Evolutionary conservation across 2,329 filamentous ascomycete genomes (phyloP), one percentile per base, ranked within the genome.

Genomic region (Stagonosporopsis chrysanthemi): DNA sequence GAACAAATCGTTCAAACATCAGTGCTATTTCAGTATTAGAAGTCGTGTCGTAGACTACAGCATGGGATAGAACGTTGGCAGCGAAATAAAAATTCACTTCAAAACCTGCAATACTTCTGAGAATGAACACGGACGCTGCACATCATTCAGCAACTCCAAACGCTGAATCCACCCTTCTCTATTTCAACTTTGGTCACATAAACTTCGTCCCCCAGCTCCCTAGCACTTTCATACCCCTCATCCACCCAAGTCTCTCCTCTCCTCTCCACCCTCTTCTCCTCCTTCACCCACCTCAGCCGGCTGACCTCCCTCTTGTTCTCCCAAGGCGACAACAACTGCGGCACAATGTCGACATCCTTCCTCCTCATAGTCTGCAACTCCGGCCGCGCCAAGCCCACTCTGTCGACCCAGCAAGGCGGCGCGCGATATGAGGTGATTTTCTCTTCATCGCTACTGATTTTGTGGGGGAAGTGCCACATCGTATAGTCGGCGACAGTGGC

Each of bases 401-500:
- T 29, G 22, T 39, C 24, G 24, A 24, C n/a, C 15, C 11, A 14
- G 26, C 9, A 15, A 4, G 36, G 12, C 17, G 28, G 26, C 5
- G 17, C 38, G 7, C 4, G 11, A 15, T 33, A 23, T 8, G 24
- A 7, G 4, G 17, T 33, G 26, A 41, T 41, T n/a, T 17, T 8
- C 12, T 19, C 17, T 35, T 49, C 28, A 12, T 15, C 19, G 4
- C 14, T n/a, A 1, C 0, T 4, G 26, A 41, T 49, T 3, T n/a
- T 15, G 5, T 2, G 3, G 0, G n/a, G n/a, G 14, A 31, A 41
- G 12, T 47, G 36, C 22, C n/a, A 35, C n/a, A 24, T 39, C 8
- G 26, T 33, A 41, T 42, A 51, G 36, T 52, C 47, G 1, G 39
- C 24, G 33, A 50, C 41, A 19, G 39, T 28, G 17, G 26, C 35